These are phyloP conservation scores for Ascoidea tarda DNA, from an alignment of 805 yeast species.

Conservation along the genomic window DNA sequence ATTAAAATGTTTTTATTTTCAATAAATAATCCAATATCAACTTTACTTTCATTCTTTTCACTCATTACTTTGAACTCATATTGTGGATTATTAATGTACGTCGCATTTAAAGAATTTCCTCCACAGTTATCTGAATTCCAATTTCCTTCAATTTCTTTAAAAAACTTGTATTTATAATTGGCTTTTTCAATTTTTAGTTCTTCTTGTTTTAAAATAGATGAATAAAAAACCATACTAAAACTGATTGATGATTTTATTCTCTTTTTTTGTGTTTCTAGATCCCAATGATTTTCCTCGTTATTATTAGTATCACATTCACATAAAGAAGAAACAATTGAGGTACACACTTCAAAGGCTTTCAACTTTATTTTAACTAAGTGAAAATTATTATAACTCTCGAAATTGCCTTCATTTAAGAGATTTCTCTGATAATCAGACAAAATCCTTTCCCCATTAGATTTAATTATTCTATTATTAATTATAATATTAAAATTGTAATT, in stretches of 20 bases:
- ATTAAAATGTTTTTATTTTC: slow-evolving; percentile 17
- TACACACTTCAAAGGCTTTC: neutral
- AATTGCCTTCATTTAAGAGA: neutral
- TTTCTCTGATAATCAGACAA: neutral
- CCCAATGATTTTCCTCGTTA: neutral
- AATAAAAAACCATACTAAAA: too few species aligned
- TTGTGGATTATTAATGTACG: slow-evolving; percentile 43
- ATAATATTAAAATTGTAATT: slow-evolving; percentile 7
- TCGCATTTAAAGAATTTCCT: slow-evolving; percentile 36
- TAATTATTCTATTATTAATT: neutral
- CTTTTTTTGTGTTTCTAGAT: too few species aligned
- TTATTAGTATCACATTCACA: too few species aligned
- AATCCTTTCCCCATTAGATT: neutral
- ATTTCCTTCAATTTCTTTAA: slow-evolving; percentile 18
- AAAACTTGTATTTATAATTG: slow-evolving; percentile 12
- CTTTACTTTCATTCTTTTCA: slow-evolving; percentile 1
- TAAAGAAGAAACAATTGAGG: too few species aligned
- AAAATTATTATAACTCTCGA: too few species aligned
- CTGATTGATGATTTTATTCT: neutral
- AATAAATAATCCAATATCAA: slow-evolving; percentile 14
- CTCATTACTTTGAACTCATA: slow-evolving; percentile 18
- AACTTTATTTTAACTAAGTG: neutral
- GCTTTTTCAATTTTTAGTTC: slow-evolving; percentile 19
- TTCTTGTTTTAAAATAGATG: neutral
- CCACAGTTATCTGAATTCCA: slow-evolving; percentile 37